Conservation (phyloP, 208 protist genomes). For the Acanthamoeba royreba region DNA sequence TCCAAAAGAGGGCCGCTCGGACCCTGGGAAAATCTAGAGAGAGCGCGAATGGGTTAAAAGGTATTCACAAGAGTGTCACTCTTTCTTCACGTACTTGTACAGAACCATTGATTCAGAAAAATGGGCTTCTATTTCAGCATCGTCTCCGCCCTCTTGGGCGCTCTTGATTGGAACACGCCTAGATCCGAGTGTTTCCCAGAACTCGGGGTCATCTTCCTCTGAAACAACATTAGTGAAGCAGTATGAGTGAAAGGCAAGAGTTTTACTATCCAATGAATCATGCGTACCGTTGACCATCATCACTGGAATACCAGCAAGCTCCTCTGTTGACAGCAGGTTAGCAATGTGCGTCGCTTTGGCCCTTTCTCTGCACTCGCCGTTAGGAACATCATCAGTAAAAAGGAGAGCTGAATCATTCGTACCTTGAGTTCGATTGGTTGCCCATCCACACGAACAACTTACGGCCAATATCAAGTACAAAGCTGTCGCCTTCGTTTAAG, state of each 20-base stretch:
- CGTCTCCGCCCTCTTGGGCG: not conserved
- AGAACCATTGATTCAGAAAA: not conserved
- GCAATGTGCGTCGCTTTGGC: slow-evolving; percentile 27
- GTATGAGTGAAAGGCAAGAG: not conserved
- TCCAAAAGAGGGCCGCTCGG: not conserved
- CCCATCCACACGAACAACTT: slow-evolving; percentile 40
- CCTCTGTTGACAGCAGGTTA: not conserved
- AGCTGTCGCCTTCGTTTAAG: slow-evolving; percentile 45
- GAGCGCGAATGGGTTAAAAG: not conserved
- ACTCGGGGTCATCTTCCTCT: slow-evolving; percentile 21
- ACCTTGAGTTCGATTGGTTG: not conserved
- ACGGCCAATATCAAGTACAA: slow-evolving; percentile 13
- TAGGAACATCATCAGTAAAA: no score
- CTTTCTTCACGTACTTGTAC: slow-evolving; percentile 41
- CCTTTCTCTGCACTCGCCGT: not conserved
- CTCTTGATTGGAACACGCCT: not conserved
- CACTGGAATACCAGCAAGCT: slow-evolving; percentile 18
- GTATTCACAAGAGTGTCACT: not conserved
- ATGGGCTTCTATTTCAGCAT: not conserved
- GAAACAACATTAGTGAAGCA: not conserved
- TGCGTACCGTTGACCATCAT: slow-evolving; percentile 9
- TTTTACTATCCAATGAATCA: not conserved
- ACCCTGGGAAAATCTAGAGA: not conserved
- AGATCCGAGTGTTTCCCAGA: not conserved
- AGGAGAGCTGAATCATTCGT: no score